A percentile compares a stretch with the other conserved stretches of the same genome.
Evolutionary conservation across 306 rosid species (phyloP).

Genomic region (Vigna trinervia): DNA sequence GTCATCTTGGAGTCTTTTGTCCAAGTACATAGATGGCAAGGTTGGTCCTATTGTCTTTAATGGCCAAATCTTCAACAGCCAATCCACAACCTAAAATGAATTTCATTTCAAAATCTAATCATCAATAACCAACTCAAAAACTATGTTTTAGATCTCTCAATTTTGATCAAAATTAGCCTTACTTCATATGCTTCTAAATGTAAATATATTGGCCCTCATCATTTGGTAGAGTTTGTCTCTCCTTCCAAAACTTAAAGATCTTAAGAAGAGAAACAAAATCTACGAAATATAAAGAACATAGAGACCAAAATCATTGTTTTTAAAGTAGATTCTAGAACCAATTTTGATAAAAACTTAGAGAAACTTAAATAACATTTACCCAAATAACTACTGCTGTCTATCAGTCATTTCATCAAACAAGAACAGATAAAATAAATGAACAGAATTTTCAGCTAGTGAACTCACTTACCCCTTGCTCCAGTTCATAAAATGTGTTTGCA

Average conservation of each 20-base stretch:
- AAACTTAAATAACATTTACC: neutral
- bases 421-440: neutral
- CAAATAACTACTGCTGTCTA: neutral
- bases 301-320: neutral
- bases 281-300: neutral
- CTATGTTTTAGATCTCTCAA: neutral
- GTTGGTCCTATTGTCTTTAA: slow-evolving; percentile 42
- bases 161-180: neutral
- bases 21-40: slow-evolving; percentile 39
- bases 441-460: slow-evolving; percentile 13
- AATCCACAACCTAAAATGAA: slow-evolving; percentile 42
- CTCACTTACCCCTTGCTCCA: slow-evolving; percentile 47
- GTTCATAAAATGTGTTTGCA: slow-evolving; percentile 46
- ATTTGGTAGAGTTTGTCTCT: neutral
- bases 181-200: neutral
- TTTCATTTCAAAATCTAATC: neutral
- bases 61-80: slow-evolving; percentile 46
- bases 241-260: neutral
- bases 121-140: neutral
- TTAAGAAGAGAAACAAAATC: neutral
- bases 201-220: neutral
- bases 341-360: too few species aligned
- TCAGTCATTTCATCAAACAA: neutral
- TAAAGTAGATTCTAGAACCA: neutral
- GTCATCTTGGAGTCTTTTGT: slow-evolving; percentile 42